phyloP scores from a whole-genome alignment of 441 rosid genomes.

The Euphorbia schlechtendalii region DNA sequence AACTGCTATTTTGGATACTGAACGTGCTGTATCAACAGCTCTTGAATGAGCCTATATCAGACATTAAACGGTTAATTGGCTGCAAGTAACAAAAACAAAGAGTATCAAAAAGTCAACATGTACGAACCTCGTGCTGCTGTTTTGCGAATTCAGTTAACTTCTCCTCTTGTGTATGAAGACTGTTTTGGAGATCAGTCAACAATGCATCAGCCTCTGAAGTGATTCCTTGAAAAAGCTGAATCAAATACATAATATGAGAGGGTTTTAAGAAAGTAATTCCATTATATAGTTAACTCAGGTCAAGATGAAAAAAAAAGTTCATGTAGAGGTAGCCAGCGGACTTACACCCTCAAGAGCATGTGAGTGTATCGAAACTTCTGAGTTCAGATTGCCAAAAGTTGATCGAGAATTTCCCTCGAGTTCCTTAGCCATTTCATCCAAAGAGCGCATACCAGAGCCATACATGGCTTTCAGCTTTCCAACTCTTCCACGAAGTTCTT shows the following conservation, averaged over 20 bases:
- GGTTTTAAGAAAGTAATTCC: neutral
- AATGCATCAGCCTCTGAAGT: constrained; percentile 88
- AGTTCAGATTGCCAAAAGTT: constrained; percentile 60
- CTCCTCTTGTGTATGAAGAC: constrained; percentile 73
- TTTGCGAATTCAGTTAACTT: constrained; percentile 70
- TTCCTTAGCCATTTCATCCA: constrained; percentile 66
- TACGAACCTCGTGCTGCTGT: constrained; percentile 66
- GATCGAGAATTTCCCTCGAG: constrained; percentile 66
- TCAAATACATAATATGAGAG: constrained; percentile 13
- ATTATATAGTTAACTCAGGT: neutral
- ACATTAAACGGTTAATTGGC: neutral
- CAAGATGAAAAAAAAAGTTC: neutral
- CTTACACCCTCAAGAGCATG: constrained; percentile 76
- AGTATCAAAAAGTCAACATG: constrained; percentile 2
- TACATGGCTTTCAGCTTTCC: constrained; percentile 57
- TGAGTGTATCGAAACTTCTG: constrained; percentile 85
- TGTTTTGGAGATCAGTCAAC: constrained; percentile 75
- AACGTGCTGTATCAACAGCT: constrained; percentile 73
- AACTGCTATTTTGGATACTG: constrained; percentile 65
- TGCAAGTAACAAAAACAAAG: neutral
- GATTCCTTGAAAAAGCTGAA: constrained; percentile 83
- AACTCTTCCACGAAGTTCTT: constrained; percentile 63
- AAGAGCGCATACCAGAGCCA: constrained; percentile 63
- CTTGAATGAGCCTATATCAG: constrained; percentile 68
- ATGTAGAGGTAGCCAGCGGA: neutral